Conservation (phyloP, 768 basidiomycete genomes). For the Rhodotorula taiwanensis region DNA sequence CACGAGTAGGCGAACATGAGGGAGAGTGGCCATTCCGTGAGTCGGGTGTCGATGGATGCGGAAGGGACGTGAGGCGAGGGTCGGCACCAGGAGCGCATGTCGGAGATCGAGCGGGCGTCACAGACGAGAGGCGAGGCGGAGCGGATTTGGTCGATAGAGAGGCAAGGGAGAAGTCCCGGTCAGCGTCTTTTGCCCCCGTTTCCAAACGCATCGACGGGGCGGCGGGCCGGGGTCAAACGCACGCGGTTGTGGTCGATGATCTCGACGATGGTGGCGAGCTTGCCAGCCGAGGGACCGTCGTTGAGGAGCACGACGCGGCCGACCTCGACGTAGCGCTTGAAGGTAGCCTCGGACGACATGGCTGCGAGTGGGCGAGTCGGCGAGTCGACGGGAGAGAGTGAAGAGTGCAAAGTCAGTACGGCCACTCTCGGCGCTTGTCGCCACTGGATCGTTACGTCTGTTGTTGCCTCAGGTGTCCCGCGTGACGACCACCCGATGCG, state of each 20-base stretch:
- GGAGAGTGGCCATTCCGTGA: too few relatives aligned
- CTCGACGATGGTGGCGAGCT: constrained; percentile 90
- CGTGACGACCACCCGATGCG: too few relatives aligned
- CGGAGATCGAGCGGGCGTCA: background rate
- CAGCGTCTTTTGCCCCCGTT: too few relatives aligned
- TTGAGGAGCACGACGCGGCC: constrained; percentile 96
- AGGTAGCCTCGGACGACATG: constrained; percentile 50
- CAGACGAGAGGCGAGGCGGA: background rate
- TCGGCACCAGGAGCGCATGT: background rate
- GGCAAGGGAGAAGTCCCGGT: background rate
- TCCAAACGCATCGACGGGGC: too few relatives aligned
- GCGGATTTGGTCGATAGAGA: background rate
- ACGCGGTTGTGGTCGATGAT: constrained; percentile 99
- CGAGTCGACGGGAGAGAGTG: background rate
- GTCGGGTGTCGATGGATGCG: too few relatives aligned
- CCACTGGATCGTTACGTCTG: too few relatives aligned
- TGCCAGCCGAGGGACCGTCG: constrained; percentile 73
- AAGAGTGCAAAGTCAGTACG: too few relatives aligned
- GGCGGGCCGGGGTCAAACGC: constrained; percentile 40
- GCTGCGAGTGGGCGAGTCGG: too few relatives aligned
- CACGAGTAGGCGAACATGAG: too few relatives aligned
- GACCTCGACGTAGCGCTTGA: constrained; percentile 96
- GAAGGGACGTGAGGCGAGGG: too few relatives aligned
- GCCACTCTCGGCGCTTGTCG: too few relatives aligned
- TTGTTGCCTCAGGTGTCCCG: too few relatives aligned